These are phyloP conservation scores for Fraxinus cuspidata DNA, from an alignment of 257 asterid species.

Conservation along the genomic window DNA sequence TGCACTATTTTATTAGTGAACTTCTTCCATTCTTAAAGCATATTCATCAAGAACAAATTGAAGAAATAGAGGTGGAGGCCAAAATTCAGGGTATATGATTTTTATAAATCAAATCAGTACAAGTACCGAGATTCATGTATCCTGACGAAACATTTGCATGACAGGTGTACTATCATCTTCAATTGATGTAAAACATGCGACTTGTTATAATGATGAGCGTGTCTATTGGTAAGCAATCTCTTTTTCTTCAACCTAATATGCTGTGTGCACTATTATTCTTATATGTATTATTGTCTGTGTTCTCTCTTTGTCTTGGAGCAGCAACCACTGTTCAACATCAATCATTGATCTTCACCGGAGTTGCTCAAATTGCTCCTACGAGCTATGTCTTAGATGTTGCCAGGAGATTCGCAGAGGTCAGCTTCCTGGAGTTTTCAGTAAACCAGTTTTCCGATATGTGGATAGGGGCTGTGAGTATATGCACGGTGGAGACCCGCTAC, in stretches of 20 bases:
- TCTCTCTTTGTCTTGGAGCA: slow-evolving; percentile 39
- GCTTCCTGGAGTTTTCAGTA: slow-evolving; percentile 37
- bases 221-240: slow-evolving; percentile 65
- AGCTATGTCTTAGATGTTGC: slow-evolving; percentile 80
- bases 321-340: slow-evolving; percentile 90
- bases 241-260: slow-evolving; percentile 15
- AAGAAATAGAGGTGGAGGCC: slow-evolving; percentile 67
- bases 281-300: slow-evolving; percentile 6
- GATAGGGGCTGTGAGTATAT: slow-evolving; percentile 65
- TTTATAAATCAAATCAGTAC: not conserved
- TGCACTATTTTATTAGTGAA: slow-evolving; percentile 55
- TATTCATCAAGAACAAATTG: slow-evolving; percentile 65
- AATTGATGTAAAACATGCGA: slow-evolving; percentile 54
- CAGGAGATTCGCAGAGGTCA: slow-evolving; percentile 59
- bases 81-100: slow-evolving; percentile 48
- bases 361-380: slow-evolving; percentile 81
- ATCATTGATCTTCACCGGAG: slow-evolving; percentile 93
- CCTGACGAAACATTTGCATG: slow-evolving; percentile 28
- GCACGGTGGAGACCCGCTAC: slow-evolving; percentile 77
- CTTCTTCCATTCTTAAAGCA: slow-evolving; percentile 65
- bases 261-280: slow-evolving; percentile 9
- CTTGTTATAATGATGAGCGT: slow-evolving; percentile 65
- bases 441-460: slow-evolving; percentile 33
- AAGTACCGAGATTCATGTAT: not conserved
- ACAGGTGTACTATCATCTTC: slow-evolving; percentile 55